A percentile compares a stretch with the other conserved stretches of the same genome.
These are phyloP conservation scores for Irpex sp. DNA, from an alignment of 1,284 basidiomycete genomes.

Conservation along the genomic window DNA sequence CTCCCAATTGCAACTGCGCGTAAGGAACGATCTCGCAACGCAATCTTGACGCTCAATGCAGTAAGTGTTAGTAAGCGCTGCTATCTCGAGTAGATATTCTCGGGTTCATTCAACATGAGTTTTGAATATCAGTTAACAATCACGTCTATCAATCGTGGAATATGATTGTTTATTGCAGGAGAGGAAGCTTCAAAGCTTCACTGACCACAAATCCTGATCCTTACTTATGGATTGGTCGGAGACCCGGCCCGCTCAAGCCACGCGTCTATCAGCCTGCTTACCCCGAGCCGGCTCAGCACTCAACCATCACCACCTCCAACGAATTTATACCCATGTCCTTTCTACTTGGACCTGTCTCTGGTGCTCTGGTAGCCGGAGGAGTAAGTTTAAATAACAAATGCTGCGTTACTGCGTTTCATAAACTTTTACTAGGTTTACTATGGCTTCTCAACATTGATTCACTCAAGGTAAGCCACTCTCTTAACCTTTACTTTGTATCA, in stretches of 20 bases:
- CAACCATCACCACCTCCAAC: neutral
- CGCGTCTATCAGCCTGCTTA: neutral
- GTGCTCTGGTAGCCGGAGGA: conserved; percentile 16
- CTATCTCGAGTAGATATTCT: neutral
- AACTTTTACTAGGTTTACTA: conserved; percentile 25
- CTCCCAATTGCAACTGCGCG: neutral
- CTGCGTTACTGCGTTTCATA: neutral
- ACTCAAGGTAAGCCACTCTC: conserved; percentile 16
- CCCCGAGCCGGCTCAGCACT: neutral
- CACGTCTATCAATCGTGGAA: too few species aligned
- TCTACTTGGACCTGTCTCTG: conserved; percentile 23
- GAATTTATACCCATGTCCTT: conserved; percentile 23
- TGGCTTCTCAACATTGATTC: conserved; percentile 29
- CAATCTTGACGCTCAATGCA: neutral
- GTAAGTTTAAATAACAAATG: conserved; percentile 3
- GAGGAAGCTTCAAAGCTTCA: neutral
- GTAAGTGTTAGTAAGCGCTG: neutral
- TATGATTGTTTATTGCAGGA: too few species aligned
- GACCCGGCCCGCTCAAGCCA: neutral
- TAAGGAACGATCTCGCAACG: neutral
- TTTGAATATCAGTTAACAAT: too few species aligned
- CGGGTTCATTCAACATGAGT: too few species aligned
- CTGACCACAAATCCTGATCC: neutral
- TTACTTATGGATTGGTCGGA: neutral
- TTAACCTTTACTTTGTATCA: neutral